Conservation (phyloP, 2,329 filamentous ascomycete species). For the Hypoxylon sp. region DNA sequence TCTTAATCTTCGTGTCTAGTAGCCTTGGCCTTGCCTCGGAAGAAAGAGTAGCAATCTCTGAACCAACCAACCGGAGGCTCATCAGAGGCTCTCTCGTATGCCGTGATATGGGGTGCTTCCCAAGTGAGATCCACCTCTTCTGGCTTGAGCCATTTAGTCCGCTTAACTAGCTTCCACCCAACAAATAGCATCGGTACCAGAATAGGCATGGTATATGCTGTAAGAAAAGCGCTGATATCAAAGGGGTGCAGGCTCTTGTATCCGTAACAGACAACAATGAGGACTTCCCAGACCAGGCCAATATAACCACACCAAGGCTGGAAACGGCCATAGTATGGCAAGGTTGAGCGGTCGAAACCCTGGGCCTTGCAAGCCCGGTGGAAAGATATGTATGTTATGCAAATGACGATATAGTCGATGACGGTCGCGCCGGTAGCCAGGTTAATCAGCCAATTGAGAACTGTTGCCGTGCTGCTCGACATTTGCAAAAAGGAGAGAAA, state of each 20-base stretch:
- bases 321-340: slow-evolving; percentile 36
- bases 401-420: slow-evolving; percentile 32
- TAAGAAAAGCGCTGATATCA: slow-evolving; percentile 4
- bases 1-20: background rate
- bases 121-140: slow-evolving; percentile 13
- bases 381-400: slow-evolving; percentile 35
- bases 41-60: slow-evolving; percentile 7
- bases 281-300: slow-evolving; percentile 1
- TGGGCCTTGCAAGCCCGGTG: slow-evolving; percentile 44
- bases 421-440: slow-evolving; percentile 33
- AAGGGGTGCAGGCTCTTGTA: slow-evolving; percentile 10
- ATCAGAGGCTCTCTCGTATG: slow-evolving; percentile 9
- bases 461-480: slow-evolving; percentile 24
- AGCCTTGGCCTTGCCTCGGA: background rate
- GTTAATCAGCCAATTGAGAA: slow-evolving; percentile 36
- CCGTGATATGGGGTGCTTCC: slow-evolving; percentile 15
- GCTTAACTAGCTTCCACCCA: slow-evolving; percentile 5
- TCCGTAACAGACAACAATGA: slow-evolving; percentile 3
- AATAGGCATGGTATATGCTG: slow-evolving; percentile 14
- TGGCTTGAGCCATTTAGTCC: slow-evolving; percentile 11
- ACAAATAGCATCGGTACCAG: slow-evolving; percentile 1
- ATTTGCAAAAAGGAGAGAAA: slow-evolving; percentile 36
- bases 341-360: slow-evolving; percentile 47
- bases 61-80: slow-evolving; percentile 6
- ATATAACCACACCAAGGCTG: slow-evolving; percentile 30